Base-by-base conservation (phyloP, 1,139 yeast genomes). In the Pneumocystis carinii region DNA sequence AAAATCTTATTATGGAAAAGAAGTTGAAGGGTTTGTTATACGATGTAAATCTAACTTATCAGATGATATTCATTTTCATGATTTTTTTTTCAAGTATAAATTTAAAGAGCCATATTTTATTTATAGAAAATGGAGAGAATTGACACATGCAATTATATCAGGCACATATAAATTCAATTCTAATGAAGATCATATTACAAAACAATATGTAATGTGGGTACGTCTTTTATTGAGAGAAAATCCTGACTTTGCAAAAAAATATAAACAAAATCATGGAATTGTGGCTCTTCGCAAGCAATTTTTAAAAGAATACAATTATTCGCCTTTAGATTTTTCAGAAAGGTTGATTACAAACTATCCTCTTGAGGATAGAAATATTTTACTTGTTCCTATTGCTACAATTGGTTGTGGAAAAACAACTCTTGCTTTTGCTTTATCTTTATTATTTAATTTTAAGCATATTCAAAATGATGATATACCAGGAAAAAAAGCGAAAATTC, bases 341-440 rank as follows among this genome's bases (percentile, higher is more conserved):
- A 69, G 65, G 7, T n/a, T 56, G 7, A 42, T 10, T 12, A 42
- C 32, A 5, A 24, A 10, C 15, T 48, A 1, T 12, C 19, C 41
- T 24, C 24, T 58, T 7, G 48, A 37, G 19, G 38, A 39, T 17
- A 42, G 37, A 14, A 19, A 19, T 12, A 56, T 59, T n/a, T 79
- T 87, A 0, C 70, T 94, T 0, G 80, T 90, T 1, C 94, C 97
- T 0, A 83, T 90, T 15, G 90, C 97, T 0, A 89, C 96, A 0
- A 81, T 92, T 62, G 98, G 97, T 0, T 89, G 97, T 72, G 99
- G 99, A 8, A 94, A 94, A 72, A 90, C 97, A 0, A 89, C 97
- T 0, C 81, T 88, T 0, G 82, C 89, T 3, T 73, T 81, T 60
- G 84, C 92, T 0, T 75, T 92, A 59, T 69, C 72, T 0, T 72